A percentile compares a stretch with the other conserved stretches of the same genome.
These are phyloP conservation scores for Quambalaria eucalypti DNA, from an alignment of 1,284 basidiomycete genomes.

Conservation along the genomic window DNA sequence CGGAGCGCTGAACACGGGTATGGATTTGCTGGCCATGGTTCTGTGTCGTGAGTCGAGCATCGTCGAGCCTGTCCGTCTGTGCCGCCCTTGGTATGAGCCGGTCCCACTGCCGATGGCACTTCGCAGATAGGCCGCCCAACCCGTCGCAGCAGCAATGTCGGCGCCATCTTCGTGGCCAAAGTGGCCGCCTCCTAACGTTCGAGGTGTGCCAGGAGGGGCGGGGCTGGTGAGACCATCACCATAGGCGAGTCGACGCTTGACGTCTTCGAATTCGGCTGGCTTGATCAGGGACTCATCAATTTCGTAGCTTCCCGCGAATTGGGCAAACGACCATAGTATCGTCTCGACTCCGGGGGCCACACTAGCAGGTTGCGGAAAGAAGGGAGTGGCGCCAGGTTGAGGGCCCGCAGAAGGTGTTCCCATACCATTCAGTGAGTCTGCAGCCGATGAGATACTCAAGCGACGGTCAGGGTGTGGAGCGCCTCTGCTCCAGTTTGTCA, in stretches of 20 bases:
- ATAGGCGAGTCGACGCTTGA: constrained; percentile 44
- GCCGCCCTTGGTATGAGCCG: constrained; percentile 14
- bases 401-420: not conserved
- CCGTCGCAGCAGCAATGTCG: not conserved
- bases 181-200: constrained; percentile 34
- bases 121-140: constrained; percentile 16
- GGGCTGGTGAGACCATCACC: constrained; percentile 14
- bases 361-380: not conserved
- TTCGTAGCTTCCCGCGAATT: constrained; percentile 62
- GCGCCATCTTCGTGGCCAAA: constrained; percentile 18
- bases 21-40: constrained; percentile 50
- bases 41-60: constrained; percentile 54
- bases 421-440: too few species aligned
- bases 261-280: constrained; percentile 46
- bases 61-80: constrained; percentile 52
- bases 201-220: constrained; percentile 13
- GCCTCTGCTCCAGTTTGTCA: constrained; percentile 23
- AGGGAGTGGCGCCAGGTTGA: not conserved
- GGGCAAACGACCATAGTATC: constrained; percentile 77
- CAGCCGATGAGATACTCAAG: not conserved
- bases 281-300: constrained; percentile 50
- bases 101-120: constrained; percentile 6
- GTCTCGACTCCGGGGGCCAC: constrained; percentile 55
- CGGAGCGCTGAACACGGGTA: constrained; percentile 72
- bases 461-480: not conserved